A percentile compares a stretch with the other conserved stretches of the same genome.
These are phyloP conservation scores for Rhynchosporium graminicola DNA, from an alignment of 2,329 filamentous ascomycete species.

Conservation along the genomic window DNA sequence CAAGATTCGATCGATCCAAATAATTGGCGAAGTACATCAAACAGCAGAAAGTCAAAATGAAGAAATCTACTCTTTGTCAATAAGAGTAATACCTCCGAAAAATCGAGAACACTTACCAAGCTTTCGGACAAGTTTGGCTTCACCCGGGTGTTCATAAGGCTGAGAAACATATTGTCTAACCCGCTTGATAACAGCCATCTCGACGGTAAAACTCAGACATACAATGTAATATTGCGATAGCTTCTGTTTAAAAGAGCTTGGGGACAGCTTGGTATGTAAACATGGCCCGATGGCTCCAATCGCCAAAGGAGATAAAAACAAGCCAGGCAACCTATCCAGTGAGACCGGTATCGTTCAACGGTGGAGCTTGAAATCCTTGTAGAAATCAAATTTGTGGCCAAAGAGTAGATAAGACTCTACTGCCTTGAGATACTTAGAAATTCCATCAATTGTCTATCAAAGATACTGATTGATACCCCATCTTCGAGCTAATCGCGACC, in stretches of 20 bases:
- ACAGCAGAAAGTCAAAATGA: constrained; percentile 43
- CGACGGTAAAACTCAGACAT: background rate
- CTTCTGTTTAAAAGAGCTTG: background rate
- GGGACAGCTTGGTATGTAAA: constrained; percentile 2
- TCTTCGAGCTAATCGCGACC: background rate
- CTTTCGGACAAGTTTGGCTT: constrained; percentile 34
- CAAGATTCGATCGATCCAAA: constrained; percentile 53
- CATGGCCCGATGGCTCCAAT: background rate
- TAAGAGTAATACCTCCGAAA: background rate
- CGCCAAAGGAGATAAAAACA: background rate
- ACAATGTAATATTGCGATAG: background rate
- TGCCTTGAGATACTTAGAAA: constrained; percentile 3
- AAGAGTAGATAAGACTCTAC: constrained; percentile 2
- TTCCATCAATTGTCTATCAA: background rate
- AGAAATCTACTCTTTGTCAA: constrained; percentile 32
- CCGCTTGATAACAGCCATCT: constrained; percentile 21
- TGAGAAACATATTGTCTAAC: constrained; percentile 30
- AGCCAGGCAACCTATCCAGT: background rate
- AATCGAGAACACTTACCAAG: constrained; percentile 25
- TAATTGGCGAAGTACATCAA: constrained; percentile 43
- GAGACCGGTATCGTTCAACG: background rate
- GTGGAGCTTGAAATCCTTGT: constrained; percentile 1
- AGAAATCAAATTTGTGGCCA: constrained; percentile 13
- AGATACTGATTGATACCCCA: background rate
- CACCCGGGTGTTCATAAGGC: constrained; percentile 34